Conservation (phyloP, 164 flowering plant species). For the Brasenia schreberi region DNA sequence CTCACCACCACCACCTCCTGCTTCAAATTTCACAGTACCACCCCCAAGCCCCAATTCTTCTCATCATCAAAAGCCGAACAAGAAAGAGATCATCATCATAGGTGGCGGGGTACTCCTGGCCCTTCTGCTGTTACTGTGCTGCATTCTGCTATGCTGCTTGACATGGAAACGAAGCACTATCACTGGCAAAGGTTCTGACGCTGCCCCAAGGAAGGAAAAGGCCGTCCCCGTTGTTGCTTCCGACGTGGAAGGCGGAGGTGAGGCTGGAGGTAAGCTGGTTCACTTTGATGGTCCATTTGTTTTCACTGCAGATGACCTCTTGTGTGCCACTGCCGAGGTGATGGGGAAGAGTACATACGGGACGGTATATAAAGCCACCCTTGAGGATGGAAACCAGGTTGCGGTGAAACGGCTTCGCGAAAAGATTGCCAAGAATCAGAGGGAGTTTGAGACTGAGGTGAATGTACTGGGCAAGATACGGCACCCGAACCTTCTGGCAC, state of each 20-base stretch:
- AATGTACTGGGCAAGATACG: constrained; percentile 66
- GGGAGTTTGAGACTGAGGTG: constrained; percentile 75
- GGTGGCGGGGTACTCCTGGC: constrained; percentile 46
- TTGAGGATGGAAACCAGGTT: constrained; percentile 81
- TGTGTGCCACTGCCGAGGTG: constrained; percentile 94
- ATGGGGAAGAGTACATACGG: constrained; percentile 96
- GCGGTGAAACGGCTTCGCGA: constrained; percentile 93
- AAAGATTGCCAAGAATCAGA: constrained; percentile 67
- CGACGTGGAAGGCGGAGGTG: constrained; percentile 48
- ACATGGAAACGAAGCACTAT: constrained; percentile 33
- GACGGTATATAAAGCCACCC: constrained; percentile 83
- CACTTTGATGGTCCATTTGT: constrained; percentile 86
- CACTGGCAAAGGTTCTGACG: constrained; percentile 17
- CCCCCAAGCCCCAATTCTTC: constrained; percentile 5
- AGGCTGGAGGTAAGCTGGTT: constrained; percentile 80
- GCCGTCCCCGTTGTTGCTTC: constrained; percentile 16
- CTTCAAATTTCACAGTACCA: not conserved
- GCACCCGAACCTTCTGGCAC: constrained; percentile 64
- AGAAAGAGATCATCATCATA: constrained; percentile 68
- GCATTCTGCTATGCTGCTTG: constrained; percentile 55
- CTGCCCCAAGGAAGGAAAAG: constrained; percentile 22
- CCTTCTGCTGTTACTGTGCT: constrained; percentile 43
- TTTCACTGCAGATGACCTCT: constrained; percentile 85
- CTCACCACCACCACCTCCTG: constrained; percentile 4
- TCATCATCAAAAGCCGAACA: constrained; percentile 27